These are phyloP conservation scores for Alternaria dauci DNA, from an alignment of 2,329 filamentous ascomycete species.

Conservation along the genomic window DNA sequence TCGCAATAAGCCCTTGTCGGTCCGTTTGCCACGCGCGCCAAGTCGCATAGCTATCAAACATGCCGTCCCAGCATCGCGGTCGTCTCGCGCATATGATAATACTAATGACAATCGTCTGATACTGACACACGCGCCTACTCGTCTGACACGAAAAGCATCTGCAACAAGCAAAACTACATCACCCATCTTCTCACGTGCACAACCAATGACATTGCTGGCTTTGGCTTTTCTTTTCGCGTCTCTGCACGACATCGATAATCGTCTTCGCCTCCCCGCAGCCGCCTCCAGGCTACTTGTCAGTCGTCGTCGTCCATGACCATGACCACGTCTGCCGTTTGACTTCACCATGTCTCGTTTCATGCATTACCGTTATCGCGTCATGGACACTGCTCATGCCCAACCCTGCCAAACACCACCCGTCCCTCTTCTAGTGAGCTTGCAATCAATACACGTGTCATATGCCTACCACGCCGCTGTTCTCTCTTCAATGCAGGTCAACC, in stretches of 20 bases:
- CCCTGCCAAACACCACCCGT: constrained; percentile 7
- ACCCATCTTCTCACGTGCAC: neutral
- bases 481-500: constrained; percentile 44
- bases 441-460: constrained; percentile 4
- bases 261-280: neutral
- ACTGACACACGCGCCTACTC: constrained; percentile 4
- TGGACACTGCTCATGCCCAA: constrained; percentile 19
- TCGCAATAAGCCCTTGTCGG: neutral
- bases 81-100: neutral
- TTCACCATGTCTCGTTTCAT: constrained; percentile 36
- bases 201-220: neutral
- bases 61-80: neutral
- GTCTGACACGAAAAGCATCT: constrained; percentile 14
- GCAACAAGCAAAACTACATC: constrained; percentile 6
- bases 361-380: constrained; percentile 41
- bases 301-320: constrained; percentile 18
- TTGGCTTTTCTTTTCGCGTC: constrained; percentile 3
- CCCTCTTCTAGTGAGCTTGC: neutral
- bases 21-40: constrained; percentile 5
- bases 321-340: constrained; percentile 14
- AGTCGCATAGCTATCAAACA: neutral
- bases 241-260: neutral
- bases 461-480: neutral
- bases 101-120: neutral
- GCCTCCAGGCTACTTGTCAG: neutral